phyloP scores from a whole-genome alignment of 2,329 filamentous ascomycete genomes.

The Davidsoniella neocaledoniae region DNA sequence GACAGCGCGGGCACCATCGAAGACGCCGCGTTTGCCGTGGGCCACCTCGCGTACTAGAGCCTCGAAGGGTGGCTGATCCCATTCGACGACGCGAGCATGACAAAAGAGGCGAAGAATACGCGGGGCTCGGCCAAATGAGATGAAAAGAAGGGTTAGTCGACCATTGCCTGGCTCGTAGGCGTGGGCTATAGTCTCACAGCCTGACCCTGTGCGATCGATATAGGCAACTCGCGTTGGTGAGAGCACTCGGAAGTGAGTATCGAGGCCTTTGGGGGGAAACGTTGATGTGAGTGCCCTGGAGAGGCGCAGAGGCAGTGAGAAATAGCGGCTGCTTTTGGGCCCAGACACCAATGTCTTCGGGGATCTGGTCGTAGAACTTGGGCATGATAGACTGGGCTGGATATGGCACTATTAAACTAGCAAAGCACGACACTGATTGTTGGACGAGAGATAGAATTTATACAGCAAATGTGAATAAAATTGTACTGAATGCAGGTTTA shows the following conservation, averaged over 20 bases:
- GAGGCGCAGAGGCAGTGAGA: slow-evolving; percentile 57
- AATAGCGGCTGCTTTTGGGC: slow-evolving; percentile 52
- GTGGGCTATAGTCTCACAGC: slow-evolving; percentile 60
- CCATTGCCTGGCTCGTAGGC: slow-evolving; percentile 51
- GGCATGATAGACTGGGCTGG: slow-evolving; percentile 26
- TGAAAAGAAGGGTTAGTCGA: slow-evolving; percentile 59
- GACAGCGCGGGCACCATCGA: slow-evolving; percentile 39
- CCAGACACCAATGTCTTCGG: slow-evolving; percentile 42
- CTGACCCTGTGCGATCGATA: slow-evolving; percentile 58
- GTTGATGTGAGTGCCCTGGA: slow-evolving; percentile 53
- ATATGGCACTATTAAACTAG: neutral
- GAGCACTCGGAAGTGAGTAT: slow-evolving; percentile 45
- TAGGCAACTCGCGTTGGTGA: slow-evolving; percentile 47
- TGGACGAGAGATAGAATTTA: neutral
- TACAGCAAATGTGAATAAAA: neutral
- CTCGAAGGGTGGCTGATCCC: slow-evolving; percentile 33
- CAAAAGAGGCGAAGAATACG: slow-evolving; percentile 51
- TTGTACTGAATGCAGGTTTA: too few relatives aligned
- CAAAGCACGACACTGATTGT: neutral
- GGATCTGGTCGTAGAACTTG: slow-evolving; percentile 39
- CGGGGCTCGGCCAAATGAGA: slow-evolving; percentile 41
- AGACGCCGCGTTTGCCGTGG: slow-evolving; percentile 21
- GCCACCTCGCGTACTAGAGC: slow-evolving; percentile 28
- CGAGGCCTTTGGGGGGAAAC: slow-evolving; percentile 59
- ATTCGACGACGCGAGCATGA: slow-evolving; percentile 40